These are phyloP conservation scores for Saccharomyces jurei DNA, from an alignment of 805 yeast genomes.

Conservation along the genomic window DNA sequence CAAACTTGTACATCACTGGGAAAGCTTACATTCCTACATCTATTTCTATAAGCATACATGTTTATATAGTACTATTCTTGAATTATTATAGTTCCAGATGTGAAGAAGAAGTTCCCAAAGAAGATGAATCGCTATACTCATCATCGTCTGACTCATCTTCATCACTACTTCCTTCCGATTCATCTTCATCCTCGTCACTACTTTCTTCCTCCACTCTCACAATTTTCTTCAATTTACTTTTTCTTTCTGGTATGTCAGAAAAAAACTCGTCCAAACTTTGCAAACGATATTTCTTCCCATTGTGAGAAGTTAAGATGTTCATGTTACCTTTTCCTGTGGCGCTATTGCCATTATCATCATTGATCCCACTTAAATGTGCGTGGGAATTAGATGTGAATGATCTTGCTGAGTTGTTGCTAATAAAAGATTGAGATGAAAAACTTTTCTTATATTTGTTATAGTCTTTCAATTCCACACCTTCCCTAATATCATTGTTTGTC, in stretches of 20 bases:
- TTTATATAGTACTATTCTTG: background rate
- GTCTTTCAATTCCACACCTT: conserved; percentile 35
- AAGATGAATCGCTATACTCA: background rate
- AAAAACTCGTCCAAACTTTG: conserved; percentile 87
- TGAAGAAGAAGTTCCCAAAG: background rate
- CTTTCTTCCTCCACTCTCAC: conserved; percentile 30
- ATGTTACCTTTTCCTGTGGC: conserved; percentile 1
- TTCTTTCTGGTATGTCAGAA: conserved; percentile 37
- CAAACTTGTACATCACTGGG: background rate
- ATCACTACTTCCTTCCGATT: conserved; percentile 17
- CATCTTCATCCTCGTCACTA: conserved; percentile 26
- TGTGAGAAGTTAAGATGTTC: conserved; percentile 10
- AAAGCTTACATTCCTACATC: background rate
- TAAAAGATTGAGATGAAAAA: conserved; percentile 24
- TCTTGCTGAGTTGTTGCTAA: conserved; percentile 1
- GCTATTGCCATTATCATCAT: background rate
- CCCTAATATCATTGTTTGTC: conserved; percentile 27
- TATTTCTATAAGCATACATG: background rate
- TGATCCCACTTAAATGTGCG: background rate
- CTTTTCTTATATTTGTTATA: conserved; percentile 31
- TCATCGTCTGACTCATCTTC: background rate
- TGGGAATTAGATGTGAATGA: conserved; percentile 8
- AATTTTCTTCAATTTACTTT: conserved; percentile 28
- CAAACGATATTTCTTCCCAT: conserved; percentile 42
- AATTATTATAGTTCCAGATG: background rate